Base-by-base conservation (phyloP, 129 eudicot species). In the Flaveria robusta region DNA sequence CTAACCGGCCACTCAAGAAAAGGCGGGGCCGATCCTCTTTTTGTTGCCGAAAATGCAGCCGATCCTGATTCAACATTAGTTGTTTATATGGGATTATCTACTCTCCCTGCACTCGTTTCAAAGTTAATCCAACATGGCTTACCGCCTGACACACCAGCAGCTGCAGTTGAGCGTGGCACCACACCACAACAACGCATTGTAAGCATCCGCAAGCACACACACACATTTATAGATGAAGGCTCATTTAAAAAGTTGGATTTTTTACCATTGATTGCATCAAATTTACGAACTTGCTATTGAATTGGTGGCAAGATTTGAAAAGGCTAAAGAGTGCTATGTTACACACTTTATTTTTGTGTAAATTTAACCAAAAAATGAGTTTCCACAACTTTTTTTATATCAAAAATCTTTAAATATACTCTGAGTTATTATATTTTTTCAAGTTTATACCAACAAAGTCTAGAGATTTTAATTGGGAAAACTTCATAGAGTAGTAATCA, bases 101-200 rank as follows among this genome's bases (percentile, higher is more conserved):
- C 98, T 52, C 91, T 94, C 42, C 98, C 98, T 71, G 84, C 98
- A 23, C 97, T 94, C 26, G 88, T 88, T 34, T 37, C 68, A 29
- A 94, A 88, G 42, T 74, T 94, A 77, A 86, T 89, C 63, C 82
- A 77, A 24, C 96, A 88, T 74, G 97, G 98, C 41, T 79, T 94
- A 84, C 91, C 96, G 52, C 86, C 86, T 0, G 85, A 88, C 45
- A 91, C 98, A 19, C 98, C 98, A 23, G 93, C 97, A 78, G 98
- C 83, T 26, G 97, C 98, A 31, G 88, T 94, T 50, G 98, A 94
- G 64, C 90, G 96, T 71, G 98, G 98, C 49, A 94, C 98, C 37
- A 94, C 98, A 59, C 97, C 97, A 75, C 98, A 94, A 78, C 98
- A 94, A 74, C 97, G 91, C 81, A 55, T 89, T 54, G 98, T 94